Base-by-base conservation (phyloP, 2,329 filamentous ascomycete species). In the Pseudocercospora fijiensis region DNA sequence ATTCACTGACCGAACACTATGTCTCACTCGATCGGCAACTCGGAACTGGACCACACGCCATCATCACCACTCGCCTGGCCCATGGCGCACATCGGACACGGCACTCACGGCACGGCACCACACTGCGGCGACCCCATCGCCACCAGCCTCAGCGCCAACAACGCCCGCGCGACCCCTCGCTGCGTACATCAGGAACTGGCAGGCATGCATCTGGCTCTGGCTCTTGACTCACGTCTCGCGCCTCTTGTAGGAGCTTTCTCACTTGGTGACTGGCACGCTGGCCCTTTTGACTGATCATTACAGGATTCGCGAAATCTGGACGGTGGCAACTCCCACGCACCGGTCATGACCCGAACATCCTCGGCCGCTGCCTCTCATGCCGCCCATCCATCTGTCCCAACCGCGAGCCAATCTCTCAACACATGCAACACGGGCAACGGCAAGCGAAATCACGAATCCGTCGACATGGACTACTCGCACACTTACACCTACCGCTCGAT, bases 401-500 rank as follows among this genome's bases (percentile, higher is more conserved):
- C 60, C 22, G 58, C 60, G 4, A 57, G 45, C 43, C 62, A 64
- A 27, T 63, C 58, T 16, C 49, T 58, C 37, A 55, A 62, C 58
- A 13, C 59, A 22, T 62, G 61, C 57, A 63, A 27, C 51, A 62
- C 64, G 45, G 60, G 69, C 74, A 67, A 64, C 57, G 67, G 68
- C 64, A 73, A 73, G 63, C 70, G 71, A 55, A 58, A 64, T 41
- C 61, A 66, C 41, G 64, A 67, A 33, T 63, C 69, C 9, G 41
- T 68, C 63, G 67, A 71, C 65, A 71, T 70, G 66, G 63, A 59
- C 47, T 60, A 61, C 58, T 69, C 69, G 51, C 58, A 65, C 18
- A 70, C 59, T 63, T 67, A 67, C 66, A 68, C 67, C n/a, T 69
- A 71, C 66, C 63, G 67, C 67, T 60, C 66, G 59, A 64, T 64